Evolutionary conservation across 306 rosid species (phyloP).

Genomic region (Heteromeles arbutifolia): DNA sequence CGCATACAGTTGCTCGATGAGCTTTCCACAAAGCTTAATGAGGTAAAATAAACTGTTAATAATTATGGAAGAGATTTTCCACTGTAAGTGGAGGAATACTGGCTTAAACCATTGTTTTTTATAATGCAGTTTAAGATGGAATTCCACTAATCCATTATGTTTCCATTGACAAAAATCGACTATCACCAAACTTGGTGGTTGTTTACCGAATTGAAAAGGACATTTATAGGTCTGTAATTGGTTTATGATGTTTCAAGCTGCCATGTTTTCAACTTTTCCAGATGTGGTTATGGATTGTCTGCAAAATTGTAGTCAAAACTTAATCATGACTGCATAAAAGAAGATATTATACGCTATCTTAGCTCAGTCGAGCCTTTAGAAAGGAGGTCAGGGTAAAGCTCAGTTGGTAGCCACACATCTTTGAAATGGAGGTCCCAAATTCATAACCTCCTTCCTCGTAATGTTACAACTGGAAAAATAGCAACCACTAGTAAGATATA

Average conservation of each 20-base stretch:
- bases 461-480: background rate
- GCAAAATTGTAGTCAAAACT: background rate
- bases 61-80: background rate
- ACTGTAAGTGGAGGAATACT: background rate
- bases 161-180: background rate
- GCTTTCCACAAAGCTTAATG: slow-evolving; percentile 61
- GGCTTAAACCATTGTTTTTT: background rate
- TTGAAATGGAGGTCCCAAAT: background rate
- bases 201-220: no score
- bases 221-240: background rate
- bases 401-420: background rate
- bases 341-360: background rate
- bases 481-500: background rate
- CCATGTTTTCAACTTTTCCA: background rate
- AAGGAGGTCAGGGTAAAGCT: background rate
- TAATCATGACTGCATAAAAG: background rate
- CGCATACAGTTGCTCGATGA: slow-evolving; percentile 82
- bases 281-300: background rate
- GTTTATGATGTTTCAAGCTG: background rate
- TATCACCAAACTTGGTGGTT: background rate
- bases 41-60: slow-evolving; percentile 40
- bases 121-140: background rate
- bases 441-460: background rate
- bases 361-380: background rate
- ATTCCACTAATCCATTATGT: background rate